Percentiles rank a stretch among this genome's conserved stretches.
phyloP scores from a whole-genome alignment of 345 rosid species.

The Physaria fendleri region DNA sequence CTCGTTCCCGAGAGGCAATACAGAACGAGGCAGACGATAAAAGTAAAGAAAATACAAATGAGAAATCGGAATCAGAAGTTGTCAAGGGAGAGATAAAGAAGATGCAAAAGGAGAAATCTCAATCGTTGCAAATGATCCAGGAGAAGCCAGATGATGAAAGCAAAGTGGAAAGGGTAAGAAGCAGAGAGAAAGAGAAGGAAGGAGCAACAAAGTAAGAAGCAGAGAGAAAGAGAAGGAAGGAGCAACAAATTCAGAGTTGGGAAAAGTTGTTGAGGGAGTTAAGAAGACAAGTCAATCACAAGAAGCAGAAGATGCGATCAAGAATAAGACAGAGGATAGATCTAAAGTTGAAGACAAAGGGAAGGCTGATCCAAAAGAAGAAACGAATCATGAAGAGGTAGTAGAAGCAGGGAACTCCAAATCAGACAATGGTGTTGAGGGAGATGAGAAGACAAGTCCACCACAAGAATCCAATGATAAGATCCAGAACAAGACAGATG shows the following conservation, averaged over 20 bases:
- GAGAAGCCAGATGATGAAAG: conserved; percentile 1
- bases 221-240: background rate
- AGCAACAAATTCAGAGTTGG: background rate
- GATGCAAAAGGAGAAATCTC: background rate
- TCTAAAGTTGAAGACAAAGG: background rate
- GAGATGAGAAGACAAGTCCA: background rate
- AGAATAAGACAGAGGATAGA: background rate
- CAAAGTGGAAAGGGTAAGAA: background rate
- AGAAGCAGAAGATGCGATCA: background rate
- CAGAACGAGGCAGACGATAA: background rate
- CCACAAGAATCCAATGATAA: background rate
- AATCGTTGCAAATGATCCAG: background rate
- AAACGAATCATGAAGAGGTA: background rate
- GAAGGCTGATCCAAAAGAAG: background rate
- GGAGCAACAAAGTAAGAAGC: too few relatives aligned
- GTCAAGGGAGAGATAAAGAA: background rate
- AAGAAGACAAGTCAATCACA: background rate
- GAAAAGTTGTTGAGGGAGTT: background rate
- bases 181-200: background rate
- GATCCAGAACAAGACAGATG: background rate
- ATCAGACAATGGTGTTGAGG: background rate
- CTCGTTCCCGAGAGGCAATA: background rate
- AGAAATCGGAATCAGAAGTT: background rate
- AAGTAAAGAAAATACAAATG: background rate
- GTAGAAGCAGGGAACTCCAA: background rate